Conservation (phyloP, 169 alveolate species). For the Plasmodium ovale region DNA sequence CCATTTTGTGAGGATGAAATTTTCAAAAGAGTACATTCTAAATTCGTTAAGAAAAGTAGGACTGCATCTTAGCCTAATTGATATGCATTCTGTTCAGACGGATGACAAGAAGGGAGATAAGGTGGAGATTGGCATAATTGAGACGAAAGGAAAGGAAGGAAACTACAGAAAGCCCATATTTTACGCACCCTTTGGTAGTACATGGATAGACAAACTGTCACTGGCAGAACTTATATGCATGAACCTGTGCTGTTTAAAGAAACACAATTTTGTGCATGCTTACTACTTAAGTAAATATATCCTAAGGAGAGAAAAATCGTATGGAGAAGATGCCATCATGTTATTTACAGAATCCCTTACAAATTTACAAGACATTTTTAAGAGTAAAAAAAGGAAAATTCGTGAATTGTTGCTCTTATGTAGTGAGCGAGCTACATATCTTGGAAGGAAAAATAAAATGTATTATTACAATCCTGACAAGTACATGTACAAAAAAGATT, state of each 20-base stretch:
- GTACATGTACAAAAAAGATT: conserved; percentile 15
- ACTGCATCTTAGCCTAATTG: neutral
- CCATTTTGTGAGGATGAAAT: neutral
- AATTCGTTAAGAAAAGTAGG: conserved; percentile 6
- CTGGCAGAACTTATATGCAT: conserved; percentile 23
- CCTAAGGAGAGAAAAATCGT: conserved; percentile 2
- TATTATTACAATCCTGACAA: conserved; percentile 5
- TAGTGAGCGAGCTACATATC: neutral
- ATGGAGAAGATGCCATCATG: conserved; percentile 12
- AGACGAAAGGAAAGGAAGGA: neutral
- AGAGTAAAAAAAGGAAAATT: conserved; percentile 4
- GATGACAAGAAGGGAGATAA: neutral
- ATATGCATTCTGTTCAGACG: neutral
- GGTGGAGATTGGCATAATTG: neutral
- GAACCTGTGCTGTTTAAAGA: neutral
- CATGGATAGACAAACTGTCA: conserved; percentile 6
- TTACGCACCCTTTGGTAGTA: too few species aligned
- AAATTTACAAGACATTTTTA: conserved; percentile 9
- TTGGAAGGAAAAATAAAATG: neutral
- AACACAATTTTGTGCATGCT: conserved; percentile 21
- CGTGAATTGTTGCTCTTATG: conserved; percentile 16
- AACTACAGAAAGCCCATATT: too few species aligned
- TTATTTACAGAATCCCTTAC: conserved; percentile 19
- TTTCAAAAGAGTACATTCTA: conserved; percentile 3
- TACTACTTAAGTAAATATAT: conserved; percentile 37